Evolutionary conservation across 2,329 filamentous ascomycete species (phyloP).

Genomic region (Davidsoniella eucalypti): DNA sequence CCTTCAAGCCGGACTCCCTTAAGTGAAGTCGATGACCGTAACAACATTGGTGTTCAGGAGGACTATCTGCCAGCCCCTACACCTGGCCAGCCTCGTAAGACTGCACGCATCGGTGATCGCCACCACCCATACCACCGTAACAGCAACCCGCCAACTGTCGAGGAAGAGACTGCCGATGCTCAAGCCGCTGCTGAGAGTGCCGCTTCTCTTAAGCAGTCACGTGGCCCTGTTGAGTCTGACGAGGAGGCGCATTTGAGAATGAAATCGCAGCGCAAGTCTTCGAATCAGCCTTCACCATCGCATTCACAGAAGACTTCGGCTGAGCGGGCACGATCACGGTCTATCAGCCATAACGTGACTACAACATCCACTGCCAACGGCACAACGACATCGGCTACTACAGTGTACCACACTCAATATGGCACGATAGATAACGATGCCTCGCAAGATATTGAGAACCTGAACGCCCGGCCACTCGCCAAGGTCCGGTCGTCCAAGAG

Average conservation of each 20-base stretch:
- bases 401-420: slow-evolving; percentile 36
- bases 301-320: slow-evolving; percentile 2
- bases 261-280: slow-evolving; percentile 48
- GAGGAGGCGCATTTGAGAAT: slow-evolving; percentile 70
- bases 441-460: slow-evolving; percentile 56
- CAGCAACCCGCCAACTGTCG: slow-evolving; percentile 26
- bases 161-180: slow-evolving; percentile 33
- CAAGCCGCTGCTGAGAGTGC: slow-evolving; percentile 44
- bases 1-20: slow-evolving; percentile 65
- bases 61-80: slow-evolving; percentile 91
- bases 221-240: slow-evolving; percentile 41
- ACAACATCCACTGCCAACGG: slow-evolving; percentile 1
- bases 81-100: slow-evolving; percentile 87
- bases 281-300: slow-evolving; percentile 16
- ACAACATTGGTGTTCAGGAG: slow-evolving; percentile 54
- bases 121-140: slow-evolving; percentile 56
- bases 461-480: slow-evolving; percentile 27
- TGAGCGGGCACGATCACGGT: slow-evolving; percentile 25
- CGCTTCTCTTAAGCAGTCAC: slow-evolving; percentile 43
- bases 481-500: slow-evolving; percentile 12
- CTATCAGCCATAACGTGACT: slow-evolving; percentile 49
- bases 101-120: slow-evolving; percentile 51
- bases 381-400: slow-evolving; percentile 33
- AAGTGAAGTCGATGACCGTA: slow-evolving; percentile 80
- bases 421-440: slow-evolving; percentile 44